Base-by-base conservation (phyloP, 495 filamentous ascomycete genomes). In the Margaritispora aquatica region DNA sequence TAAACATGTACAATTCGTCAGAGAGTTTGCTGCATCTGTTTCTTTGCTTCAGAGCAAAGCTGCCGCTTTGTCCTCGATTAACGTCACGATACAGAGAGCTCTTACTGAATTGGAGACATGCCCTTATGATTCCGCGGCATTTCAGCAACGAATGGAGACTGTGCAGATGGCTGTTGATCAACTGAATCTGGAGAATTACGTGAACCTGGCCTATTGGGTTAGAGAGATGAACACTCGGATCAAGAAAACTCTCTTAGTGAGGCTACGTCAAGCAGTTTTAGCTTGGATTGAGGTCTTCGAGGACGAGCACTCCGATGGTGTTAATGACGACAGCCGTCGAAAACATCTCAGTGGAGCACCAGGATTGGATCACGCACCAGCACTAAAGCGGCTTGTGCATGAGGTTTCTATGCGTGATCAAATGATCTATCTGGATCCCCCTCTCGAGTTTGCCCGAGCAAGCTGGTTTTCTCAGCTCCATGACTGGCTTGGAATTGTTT, bases 371-470 rank as follows among this genome's bases (percentile, higher is more conserved):
- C 47, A 68, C 27, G 26, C 62, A 4, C 87, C 87, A 0, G 77
- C 77, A 23, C 77, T 87, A 60, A 86, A 84, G 62, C 83, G 78
- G 26, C 79, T 96, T 41, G 75, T 90, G 27, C 92, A 96, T 66
- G 94, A 97, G 68, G 86, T 99, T 26, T 89, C 89, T 3, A 97
- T 97, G 85, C 88, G 88, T 26, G 97, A 97, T 63, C 95, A 97
- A 71, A 83, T 96, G 65, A 94, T 99, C 52, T 95, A 92, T 64
- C 81, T 99, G 24, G 92, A 96, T 49, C 94, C 94, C 1, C 94
- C 94, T 15, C 75, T 96, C 19, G 91, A 96, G 68, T 95, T 83
- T 71, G 92, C 94, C 29, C 83, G 92, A 55, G 92, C 93, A 11
- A 94, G 87, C 69, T 99, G 95, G 95, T 88, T 96, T 63, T 81